Evolutionary conservation across 768 basidiomycete species (phyloP).

Genomic region (Thelephora ganbajun): DNA sequence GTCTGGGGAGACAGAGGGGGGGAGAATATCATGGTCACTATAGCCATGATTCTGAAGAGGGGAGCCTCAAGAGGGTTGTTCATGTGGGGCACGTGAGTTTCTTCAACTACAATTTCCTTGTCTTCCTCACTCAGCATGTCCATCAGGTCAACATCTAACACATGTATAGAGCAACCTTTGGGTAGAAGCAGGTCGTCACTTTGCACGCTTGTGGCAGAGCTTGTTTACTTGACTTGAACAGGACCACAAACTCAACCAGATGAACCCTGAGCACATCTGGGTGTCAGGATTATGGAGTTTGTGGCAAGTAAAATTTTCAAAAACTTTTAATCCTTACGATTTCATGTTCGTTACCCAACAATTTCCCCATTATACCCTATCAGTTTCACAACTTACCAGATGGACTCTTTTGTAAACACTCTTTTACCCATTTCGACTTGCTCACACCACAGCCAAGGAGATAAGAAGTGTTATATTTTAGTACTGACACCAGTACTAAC

Average conservation of each 20-base stretch:
- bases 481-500: no score
- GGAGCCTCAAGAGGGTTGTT: conserved; percentile 18
- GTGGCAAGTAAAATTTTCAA: no score
- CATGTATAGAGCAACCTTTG: conserved; percentile 16
- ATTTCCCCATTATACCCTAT: no score
- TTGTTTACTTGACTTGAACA: conserved; percentile 15
- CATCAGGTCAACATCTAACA: conserved; percentile 14
- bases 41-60: conserved; percentile 20
- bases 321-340: no score
- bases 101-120: neutral
- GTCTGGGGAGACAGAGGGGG: conserved; percentile 18
- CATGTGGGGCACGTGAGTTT: conserved; percentile 15
- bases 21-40: conserved; percentile 21
- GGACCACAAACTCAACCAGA: conserved; percentile 10
- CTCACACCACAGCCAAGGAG: no score
- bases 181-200: conserved; percentile 15
- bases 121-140: neutral
- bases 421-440: no score
- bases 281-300: no score
- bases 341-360: no score
- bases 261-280: conserved; percentile 14
- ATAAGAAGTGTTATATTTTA: no score
- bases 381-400: no score
- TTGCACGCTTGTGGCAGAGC: conserved; percentile 12
- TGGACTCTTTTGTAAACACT: no score